These are phyloP conservation scores for Brasilioporus rufonigricans DNA, from an alignment of 768 basidiomycete species.

Conservation along the genomic window DNA sequence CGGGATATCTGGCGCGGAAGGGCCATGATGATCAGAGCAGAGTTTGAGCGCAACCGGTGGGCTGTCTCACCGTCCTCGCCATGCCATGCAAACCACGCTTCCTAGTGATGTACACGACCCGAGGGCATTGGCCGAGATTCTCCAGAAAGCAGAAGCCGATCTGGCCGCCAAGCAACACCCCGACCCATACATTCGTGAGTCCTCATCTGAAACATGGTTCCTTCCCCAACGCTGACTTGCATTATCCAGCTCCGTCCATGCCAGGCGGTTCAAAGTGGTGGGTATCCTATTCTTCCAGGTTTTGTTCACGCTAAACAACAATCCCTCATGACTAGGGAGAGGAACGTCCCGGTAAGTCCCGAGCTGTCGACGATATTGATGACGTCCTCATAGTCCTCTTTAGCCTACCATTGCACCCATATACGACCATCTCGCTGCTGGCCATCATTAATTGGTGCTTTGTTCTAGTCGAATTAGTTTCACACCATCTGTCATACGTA, in stretches of 20 bases:
- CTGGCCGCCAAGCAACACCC: constrained; percentile 73
- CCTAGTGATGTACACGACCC: constrained; percentile 81
- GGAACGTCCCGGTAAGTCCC: constrained; percentile 70
- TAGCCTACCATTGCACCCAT: constrained; percentile 63
- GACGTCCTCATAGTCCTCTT: not conserved
- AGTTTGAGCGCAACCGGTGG: constrained; percentile 91
- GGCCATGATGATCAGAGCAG: constrained; percentile 84
- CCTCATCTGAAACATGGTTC: not conserved
- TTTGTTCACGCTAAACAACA: not conserved
- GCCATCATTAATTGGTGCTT: no score
- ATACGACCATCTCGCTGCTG: constrained; percentile 55
- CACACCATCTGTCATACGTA: not conserved
- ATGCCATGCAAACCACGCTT: not conserved
- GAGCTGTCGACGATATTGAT: not conserved
- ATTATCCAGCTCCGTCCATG: constrained; percentile 62
- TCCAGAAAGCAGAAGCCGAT: constrained; percentile 77
- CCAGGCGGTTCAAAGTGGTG: constrained; percentile 97
- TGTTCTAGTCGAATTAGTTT: constrained; percentile 6
- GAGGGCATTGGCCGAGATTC: constrained; percentile 69
- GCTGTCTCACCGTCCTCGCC: constrained; percentile 2
- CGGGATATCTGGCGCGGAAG: constrained; percentile 83
- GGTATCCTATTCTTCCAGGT: constrained; percentile 28
- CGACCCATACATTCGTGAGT: constrained; percentile 91
- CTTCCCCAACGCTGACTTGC: constrained; percentile 1
- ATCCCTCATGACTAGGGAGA: constrained; percentile 55